A percentile compares a stretch with the other conserved stretches of the same genome.
These are phyloP conservation scores for Sparassis latifolia DNA, from an alignment of 1,284 basidiomycete species.

Conservation along the genomic window DNA sequence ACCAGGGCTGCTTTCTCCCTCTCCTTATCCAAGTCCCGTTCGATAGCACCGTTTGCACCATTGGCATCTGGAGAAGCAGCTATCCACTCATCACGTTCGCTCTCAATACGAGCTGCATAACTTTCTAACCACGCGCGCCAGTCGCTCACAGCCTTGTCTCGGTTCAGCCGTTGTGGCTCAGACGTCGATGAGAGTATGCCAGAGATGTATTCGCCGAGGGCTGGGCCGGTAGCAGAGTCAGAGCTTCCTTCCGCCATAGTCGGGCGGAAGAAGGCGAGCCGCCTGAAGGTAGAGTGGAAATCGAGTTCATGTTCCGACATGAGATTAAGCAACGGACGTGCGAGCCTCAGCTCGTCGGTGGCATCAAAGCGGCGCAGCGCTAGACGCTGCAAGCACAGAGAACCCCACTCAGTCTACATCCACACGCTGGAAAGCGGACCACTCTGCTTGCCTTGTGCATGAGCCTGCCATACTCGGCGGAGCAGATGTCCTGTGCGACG, in stretches of 20 bases:
- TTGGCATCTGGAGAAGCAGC: background rate
- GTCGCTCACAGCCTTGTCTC: slow-evolving; percentile 37
- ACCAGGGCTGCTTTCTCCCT: slow-evolving; percentile 39
- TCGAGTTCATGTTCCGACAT: slow-evolving; percentile 71
- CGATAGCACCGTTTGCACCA: slow-evolving; percentile 15
- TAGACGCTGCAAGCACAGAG: slow-evolving; percentile 48
- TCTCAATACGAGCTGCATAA: slow-evolving; percentile 57
- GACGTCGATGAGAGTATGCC: slow-evolving; percentile 43
- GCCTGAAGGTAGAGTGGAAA: slow-evolving; percentile 79
- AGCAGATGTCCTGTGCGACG: slow-evolving; percentile 47
- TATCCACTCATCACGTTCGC: slow-evolving; percentile 41
- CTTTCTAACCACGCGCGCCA: slow-evolving; percentile 63
- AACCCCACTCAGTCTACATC: too few relatives aligned
- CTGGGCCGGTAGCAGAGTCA: slow-evolving; percentile 7
- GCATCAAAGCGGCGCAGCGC: slow-evolving; percentile 51
- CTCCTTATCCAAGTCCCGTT: slow-evolving; percentile 32
- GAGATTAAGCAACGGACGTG: slow-evolving; percentile 61
- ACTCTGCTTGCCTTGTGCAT: slow-evolving; percentile 55
- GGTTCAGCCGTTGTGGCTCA: slow-evolving; percentile 37
- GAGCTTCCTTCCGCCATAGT: slow-evolving; percentile 24
- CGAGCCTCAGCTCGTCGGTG: slow-evolving; percentile 55
- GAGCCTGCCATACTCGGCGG: slow-evolving; percentile 52
- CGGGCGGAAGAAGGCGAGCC: slow-evolving; percentile 59
- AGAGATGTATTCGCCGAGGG: slow-evolving; percentile 36
- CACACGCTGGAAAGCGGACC: background rate